Percentiles rank a stretch among this genome's conserved stretches.
Evolutionary conservation across 495 filamentous ascomycete genomes (phyloP).

Genomic region (Geopyxis carbonaria): DNA sequence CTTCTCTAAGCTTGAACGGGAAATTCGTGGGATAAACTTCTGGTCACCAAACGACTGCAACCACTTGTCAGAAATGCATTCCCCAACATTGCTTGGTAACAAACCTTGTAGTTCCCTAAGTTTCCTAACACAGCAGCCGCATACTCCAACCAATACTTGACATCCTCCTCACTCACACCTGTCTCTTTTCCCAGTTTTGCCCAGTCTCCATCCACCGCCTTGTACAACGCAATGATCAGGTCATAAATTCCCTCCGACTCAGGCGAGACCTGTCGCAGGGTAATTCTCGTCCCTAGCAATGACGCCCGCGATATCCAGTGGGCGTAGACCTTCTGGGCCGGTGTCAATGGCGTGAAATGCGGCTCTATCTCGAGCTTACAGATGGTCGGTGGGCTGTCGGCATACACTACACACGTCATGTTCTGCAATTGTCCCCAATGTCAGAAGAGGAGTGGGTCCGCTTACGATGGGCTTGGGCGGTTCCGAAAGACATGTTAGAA

Average conservation of each 20-base stretch:
- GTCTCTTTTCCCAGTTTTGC: constrained; percentile 48
- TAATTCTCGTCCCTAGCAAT: constrained; percentile 68
- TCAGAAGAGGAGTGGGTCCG: constrained; percentile 8
- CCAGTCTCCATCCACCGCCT: constrained; percentile 63
- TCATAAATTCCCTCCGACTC: constrained; percentile 86
- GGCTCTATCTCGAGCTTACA: constrained; percentile 73
- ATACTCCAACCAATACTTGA: constrained; percentile 71
- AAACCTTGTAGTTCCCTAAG: constrained; percentile 75
- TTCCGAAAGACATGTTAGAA: too few species aligned
- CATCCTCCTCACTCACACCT: constrained; percentile 47
- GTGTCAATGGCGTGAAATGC: constrained; percentile 69
- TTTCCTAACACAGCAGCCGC: constrained; percentile 80
- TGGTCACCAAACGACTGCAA: constrained; percentile 58
- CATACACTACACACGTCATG: too few species aligned
- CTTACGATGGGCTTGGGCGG: background rate
- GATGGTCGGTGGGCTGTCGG: constrained; percentile 74
- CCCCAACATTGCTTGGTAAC: background rate
- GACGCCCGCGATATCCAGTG: constrained; percentile 75
- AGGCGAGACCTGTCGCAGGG: constrained; percentile 72
- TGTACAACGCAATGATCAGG: constrained; percentile 67
- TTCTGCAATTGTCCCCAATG: too few species aligned
- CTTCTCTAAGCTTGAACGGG: constrained; percentile 46
- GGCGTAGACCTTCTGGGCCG: constrained; percentile 71
- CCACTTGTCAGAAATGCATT: background rate
- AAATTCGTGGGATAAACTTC: constrained; percentile 77